These are phyloP conservation scores for Pterocarpus macrocarpus DNA, from an alignment of 306 rosid genomes.

Conservation along the genomic window DNA sequence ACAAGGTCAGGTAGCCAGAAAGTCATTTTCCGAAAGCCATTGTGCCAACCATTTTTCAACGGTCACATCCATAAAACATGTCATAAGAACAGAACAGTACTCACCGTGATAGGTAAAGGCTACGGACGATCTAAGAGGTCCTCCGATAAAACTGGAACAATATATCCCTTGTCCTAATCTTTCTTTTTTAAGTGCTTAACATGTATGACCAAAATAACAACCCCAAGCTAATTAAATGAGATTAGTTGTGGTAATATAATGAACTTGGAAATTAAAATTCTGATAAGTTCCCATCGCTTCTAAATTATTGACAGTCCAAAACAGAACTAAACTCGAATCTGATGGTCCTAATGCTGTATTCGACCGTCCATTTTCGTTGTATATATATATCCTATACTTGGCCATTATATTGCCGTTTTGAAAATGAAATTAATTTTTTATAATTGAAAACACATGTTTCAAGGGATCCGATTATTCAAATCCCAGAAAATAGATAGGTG, in stretches of 20 bases:
- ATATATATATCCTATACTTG: background rate
- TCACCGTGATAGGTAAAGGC: background rate
- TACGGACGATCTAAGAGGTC: background rate
- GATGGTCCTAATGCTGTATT: too few species aligned
- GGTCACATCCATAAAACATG: background rate
- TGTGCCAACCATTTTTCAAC: background rate
- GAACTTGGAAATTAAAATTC: background rate
- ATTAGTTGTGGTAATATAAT: background rate
- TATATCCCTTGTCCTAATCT: background rate
- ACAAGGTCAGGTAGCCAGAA: constrained; percentile 5
- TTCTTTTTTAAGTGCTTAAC: background rate
- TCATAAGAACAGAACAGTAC: background rate
- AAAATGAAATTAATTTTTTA: background rate
- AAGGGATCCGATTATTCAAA: too few species aligned
- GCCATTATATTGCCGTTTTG: background rate
- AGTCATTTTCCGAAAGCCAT: background rate
- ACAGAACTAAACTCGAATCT: too few species aligned
- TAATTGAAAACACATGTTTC: background rate
- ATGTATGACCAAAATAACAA: background rate
- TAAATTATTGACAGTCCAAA: too few species aligned
- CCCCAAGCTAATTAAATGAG: background rate
- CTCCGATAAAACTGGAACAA: constrained; percentile 4
- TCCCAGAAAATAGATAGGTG: too few species aligned
- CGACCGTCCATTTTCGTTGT: background rate
- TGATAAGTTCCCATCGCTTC: too few species aligned